phyloP scores from a whole-genome alignment of 2,329 filamentous ascomycete species.

The Parastagonospora avenae region DNA sequence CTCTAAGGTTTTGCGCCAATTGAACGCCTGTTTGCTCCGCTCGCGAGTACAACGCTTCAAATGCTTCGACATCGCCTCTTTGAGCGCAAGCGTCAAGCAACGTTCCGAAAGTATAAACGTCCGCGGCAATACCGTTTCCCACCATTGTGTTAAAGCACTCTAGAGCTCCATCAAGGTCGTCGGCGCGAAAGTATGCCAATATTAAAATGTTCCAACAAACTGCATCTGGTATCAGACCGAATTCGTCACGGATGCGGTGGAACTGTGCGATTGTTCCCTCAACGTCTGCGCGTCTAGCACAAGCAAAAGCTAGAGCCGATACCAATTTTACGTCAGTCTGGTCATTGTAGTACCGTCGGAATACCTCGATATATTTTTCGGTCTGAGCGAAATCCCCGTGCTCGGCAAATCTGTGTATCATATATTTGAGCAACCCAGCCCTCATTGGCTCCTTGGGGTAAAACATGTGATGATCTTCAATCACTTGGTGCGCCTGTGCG shows the following conservation, averaged over 20 bases:
- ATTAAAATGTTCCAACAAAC: conserved; percentile 78
- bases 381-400: conserved; percentile 41
- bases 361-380: conserved; percentile 38
- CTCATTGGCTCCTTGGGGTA: conserved; percentile 25
- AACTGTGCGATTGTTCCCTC: conserved; percentile 66
- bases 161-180: conserved; percentile 70
- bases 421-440: conserved; percentile 20
- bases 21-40: conserved; percentile 56
- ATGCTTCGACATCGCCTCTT: conserved; percentile 74
- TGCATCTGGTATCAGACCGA: conserved; percentile 62
- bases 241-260: conserved; percentile 61
- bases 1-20: conserved; percentile 26
- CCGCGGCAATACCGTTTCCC: conserved; percentile 56
- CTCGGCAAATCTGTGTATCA: conserved; percentile 39
- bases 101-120: conserved; percentile 70
- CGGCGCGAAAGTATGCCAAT: conserved; percentile 68
- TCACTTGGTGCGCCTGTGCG: conserved; percentile 21
- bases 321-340: conserved; percentile 19
- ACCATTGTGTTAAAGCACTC: conserved; percentile 67
- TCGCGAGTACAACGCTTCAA: conserved; percentile 67
- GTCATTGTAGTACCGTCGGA: conserved; percentile 14
- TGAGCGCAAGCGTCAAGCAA: conserved; percentile 74
- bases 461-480: conserved; percentile 34
- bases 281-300: conserved; percentile 72
- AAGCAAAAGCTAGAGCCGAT: conserved; percentile 65